Evolutionary conservation across 140 eudicot genomes (phyloP), one percentile per base, ranked within the genome.

Genomic region (Flaveria floridana): DNA sequence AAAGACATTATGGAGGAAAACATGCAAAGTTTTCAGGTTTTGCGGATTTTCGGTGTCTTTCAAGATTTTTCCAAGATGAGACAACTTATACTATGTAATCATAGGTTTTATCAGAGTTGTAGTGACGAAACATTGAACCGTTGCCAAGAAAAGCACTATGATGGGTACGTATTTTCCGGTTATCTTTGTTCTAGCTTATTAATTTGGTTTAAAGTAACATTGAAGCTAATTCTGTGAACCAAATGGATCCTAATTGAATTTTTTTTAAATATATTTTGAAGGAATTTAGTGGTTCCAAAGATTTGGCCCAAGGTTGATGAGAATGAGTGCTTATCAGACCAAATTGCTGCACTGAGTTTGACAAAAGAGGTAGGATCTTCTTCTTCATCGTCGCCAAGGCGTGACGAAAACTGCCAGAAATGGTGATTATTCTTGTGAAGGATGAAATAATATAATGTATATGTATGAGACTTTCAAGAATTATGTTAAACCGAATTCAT

Each of bases 281-380:
- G 80, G 59, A 28, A 76, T 67, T 76, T 68, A 19, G 80, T 66
- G 75, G 75, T 55, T 67, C 75, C 80, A 68, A 75, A 65, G 73
- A 65, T 55, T 65, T 52, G 73, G 73, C 21, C 28, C 21, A 67
- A 67, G 81, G 75, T n/a, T 11, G 62, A 53, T 55, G 46, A 74
- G 34, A 25, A 74, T 26, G 52, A 37, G 44, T 20, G 13, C 47
- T 66, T 71, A 50, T 71, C 67, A 19, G 59, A 69, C 15, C 34
- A 18, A 71, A 30, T 78, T 51, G 72, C 21, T 50, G 58, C 20
- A 48, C 63, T 78, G 73, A 71, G 78, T 71, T 78, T 71, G 19
- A 63, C 30, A n/a, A 39, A 62, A 19, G 67, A 71, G 21, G 82
- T 13, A 19, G 67, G 77, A 18, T 70, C 77, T 57, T 78, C 82